Conservation (phyloP, 163 green algal species). For the Scenedesmus sp. region DNA sequence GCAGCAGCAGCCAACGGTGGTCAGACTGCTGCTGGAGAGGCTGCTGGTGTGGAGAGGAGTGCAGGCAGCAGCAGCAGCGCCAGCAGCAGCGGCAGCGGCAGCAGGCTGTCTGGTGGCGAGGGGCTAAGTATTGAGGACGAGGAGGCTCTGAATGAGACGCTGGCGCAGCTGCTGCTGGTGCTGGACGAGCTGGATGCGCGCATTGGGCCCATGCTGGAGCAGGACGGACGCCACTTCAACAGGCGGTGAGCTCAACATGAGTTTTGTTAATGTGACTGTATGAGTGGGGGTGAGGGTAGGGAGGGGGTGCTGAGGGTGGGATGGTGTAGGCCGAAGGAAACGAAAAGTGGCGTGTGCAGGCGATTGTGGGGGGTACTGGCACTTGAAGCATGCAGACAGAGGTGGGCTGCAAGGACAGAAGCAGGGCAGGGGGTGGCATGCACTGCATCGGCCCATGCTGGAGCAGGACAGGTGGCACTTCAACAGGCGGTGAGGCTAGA, state of each 20-base stretch:
- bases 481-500: background rate
- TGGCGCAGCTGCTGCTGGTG: conserved; percentile 85
- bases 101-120: background rate
- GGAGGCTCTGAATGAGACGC: conserved; percentile 62
- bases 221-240: conserved; percentile 91
- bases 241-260: conserved; percentile 45
- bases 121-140: conserved; percentile 50
- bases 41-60: background rate
- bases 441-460: background rate
- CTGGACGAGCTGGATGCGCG: conserved; percentile 88
- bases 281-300: background rate
- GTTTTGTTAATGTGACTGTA: background rate
- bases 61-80: background rate
- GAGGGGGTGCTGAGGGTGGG: background rate
- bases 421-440: background rate
- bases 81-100: conserved; percentile 5
- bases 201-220: conserved; percentile 88
- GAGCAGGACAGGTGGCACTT: background rate
- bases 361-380: too few relatives aligned
- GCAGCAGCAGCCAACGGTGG: background rate
- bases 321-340: too few relatives aligned
- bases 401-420: background rate
- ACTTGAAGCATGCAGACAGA: too few relatives aligned
- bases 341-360: too few relatives aligned
- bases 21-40: background rate